Base-by-base conservation (phyloP, 169 alveolate genomes). In the Cryptosporidium xiaoi region DNA sequence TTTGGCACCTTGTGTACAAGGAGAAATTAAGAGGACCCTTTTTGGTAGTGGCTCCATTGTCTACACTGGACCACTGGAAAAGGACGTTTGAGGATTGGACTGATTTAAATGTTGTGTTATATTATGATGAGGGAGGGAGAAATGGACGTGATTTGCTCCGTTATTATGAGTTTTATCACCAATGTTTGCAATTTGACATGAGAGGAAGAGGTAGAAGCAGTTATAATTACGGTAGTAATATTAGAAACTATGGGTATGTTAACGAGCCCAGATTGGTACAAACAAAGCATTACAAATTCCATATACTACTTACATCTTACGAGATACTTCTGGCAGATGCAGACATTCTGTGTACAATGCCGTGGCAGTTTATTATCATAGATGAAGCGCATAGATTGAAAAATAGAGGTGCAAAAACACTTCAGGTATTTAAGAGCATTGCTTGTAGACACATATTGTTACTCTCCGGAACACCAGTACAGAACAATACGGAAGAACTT, bases 381-480 rank as follows among this genome's bases (percentile, higher is more conserved):
- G 98, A 96, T 83, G 98, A 96, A 85, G 98, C 98, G 6, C 98
- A 96, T 56, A 91, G 97, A 82, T 90, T 96, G 69, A 96, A 96
- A 85, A 96, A 95, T 82, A 93, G 94, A 71, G 93, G 94, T 84
- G 97, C 97, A 13, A 95, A 95, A 91, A 93, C 95, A 10, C 83
- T 94, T 15, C 91, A 68, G 15, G 82, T 91, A 5, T 90, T 96
- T 7, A 96, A 94, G 66, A 94, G 94, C 58, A 91, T 95, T 62
- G 96, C 97, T 40, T 96, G 97, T 44, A 90, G 90, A 62, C 92
- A 96, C 71, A 93, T 93, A 40, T 67, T 95, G 29, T 91, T 94
- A 48, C 92, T 96, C 27, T 82, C 95, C 96, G 98, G 98, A 12
- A 96, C 98, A 31, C 98, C 98, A 10, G 93, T 96, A 24, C 94